phyloP scores from a whole-genome alignment of 2,329 filamentous ascomycete species.

The Paecilomyces niveus region DNA sequence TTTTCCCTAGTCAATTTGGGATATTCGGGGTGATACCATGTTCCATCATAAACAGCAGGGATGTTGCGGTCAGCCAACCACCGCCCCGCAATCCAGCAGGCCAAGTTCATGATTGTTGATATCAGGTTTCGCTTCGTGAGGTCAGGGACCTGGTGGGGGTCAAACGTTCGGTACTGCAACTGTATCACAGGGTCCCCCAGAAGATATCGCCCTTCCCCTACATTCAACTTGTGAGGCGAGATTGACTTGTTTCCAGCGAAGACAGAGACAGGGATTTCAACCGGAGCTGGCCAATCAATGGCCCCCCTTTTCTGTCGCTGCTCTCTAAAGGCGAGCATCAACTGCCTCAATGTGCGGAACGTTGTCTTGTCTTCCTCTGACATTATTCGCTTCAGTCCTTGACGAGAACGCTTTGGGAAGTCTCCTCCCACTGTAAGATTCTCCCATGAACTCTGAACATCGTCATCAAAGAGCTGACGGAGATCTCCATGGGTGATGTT shows the following conservation, averaged over 20 bases:
- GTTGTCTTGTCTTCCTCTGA: conserved; percentile 25
- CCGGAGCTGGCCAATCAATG: conserved; percentile 23
- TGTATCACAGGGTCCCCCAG: conserved; percentile 38
- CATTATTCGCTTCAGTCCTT: conserved; percentile 19
- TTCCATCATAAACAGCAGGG: conserved; percentile 28
- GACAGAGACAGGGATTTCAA: conserved; percentile 17
- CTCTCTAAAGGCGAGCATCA: conserved; percentile 33
- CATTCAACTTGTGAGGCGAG: conserved; percentile 22
- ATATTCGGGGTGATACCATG: conserved; percentile 33
- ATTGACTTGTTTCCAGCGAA: conserved; percentile 15
- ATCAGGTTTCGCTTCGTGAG: conserved; percentile 34
- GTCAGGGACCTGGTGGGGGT: conserved; percentile 32
- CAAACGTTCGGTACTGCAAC: conserved; percentile 17
- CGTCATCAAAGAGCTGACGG: conserved; percentile 29
- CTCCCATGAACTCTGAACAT: conserved; percentile 8
- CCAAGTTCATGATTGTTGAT: conserved; percentile 50
- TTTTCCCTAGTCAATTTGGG: conserved; percentile 30
- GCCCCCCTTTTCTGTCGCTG: conserved; percentile 32
- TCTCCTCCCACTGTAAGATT: conserved; percentile 25
- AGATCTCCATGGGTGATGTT: conserved; percentile 43
- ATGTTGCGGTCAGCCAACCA: conserved; percentile 32
- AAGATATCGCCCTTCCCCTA: conserved; percentile 23
- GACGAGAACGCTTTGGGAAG: conserved; percentile 11
- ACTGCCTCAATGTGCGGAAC: conserved; percentile 27
- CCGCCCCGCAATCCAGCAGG: conserved; percentile 29